phyloP scores from a whole-genome alignment of 2,329 filamentous ascomycete species.

The Microsporum canis region DNA sequence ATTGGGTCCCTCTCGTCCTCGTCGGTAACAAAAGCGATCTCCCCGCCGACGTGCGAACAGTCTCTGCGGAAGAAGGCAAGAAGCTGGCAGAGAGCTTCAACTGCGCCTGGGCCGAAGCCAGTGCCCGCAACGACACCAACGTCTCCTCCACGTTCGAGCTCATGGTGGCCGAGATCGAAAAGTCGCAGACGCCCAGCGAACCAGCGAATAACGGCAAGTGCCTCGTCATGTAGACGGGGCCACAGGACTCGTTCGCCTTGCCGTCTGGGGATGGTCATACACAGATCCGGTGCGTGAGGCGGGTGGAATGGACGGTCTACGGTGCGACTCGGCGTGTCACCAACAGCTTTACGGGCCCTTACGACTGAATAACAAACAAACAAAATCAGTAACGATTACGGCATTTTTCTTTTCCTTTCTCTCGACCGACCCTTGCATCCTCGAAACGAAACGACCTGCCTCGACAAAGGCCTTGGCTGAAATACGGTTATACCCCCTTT shows the following conservation, averaged over 20 bases:
- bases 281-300: not conserved
- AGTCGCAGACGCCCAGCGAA: constrained; percentile 80
- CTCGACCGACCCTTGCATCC: not conserved
- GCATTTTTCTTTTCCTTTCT: not conserved
- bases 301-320: not conserved
- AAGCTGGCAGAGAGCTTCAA: constrained; percentile 75
- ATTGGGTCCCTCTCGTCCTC: constrained; percentile 84
- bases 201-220: constrained; percentile 73
- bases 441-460: not conserved
- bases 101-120: constrained; percentile 91
- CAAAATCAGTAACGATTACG: not conserved
- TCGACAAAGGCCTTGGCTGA: not conserved
- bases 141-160: constrained; percentile 86
- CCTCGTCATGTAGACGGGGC: constrained; percentile 55
- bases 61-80: constrained; percentile 73
- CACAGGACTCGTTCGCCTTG: not conserved
- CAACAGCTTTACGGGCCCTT: not conserved
- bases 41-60: constrained; percentile 83
- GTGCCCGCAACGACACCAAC: constrained; percentile 87
- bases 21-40: constrained; percentile 97
- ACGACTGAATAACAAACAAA: not conserved
- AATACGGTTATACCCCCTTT: not conserved
- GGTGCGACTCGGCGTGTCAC: not conserved
- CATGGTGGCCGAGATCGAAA: constrained; percentile 90
- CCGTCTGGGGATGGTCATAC: not conserved